Percentiles rank a stretch among this genome's conserved stretches.
These are phyloP conservation scores for Cystofilobasidium capitatum DNA, from an alignment of 768 basidiomycete species.

Conservation along the genomic window DNA sequence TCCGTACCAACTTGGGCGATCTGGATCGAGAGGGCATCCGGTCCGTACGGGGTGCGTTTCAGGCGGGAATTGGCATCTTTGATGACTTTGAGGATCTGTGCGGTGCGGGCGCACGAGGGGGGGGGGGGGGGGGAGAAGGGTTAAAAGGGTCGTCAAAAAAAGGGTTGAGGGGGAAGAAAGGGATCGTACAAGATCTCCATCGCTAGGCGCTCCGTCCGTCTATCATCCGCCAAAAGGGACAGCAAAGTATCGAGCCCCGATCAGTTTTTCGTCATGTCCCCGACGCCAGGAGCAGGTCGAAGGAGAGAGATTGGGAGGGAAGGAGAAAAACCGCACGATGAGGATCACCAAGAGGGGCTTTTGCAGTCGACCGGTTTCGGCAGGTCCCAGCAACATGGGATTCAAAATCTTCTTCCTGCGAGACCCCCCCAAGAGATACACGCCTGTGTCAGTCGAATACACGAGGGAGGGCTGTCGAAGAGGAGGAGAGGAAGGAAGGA, in stretches of 20 bases:
- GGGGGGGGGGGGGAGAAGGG: not conserved
- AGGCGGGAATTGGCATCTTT: conserved; percentile 35
- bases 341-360: conserved; percentile 42
- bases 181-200: conserved; percentile 1
- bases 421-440: conserved; percentile 36
- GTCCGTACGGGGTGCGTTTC: conserved; percentile 33
- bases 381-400: conserved; percentile 39
- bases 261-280: conserved; percentile 35
- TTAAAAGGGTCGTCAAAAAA: not conserved
- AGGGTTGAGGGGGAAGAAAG: not conserved
- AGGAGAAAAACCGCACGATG: conserved; percentile 20
- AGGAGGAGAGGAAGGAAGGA: not conserved
- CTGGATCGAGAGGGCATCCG: conserved; percentile 39
- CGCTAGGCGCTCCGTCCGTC: not conserved
- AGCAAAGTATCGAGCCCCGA: conserved; percentile 29
- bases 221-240: not conserved
- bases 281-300: conserved; percentile 29
- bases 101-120: conserved; percentile 20
- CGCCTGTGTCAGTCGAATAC: too few species aligned
- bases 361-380: conserved; percentile 33
- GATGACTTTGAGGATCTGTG: conserved; percentile 15
- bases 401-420: conserved; percentile 39
- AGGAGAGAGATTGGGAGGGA: conserved; percentile 23
- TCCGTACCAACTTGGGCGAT: conserved; percentile 38
- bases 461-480: conserved; percentile 15